phyloP scores from a whole-genome alignment of 495 filamentous ascomycete species.

The Hypoxylon trugodes region DNA sequence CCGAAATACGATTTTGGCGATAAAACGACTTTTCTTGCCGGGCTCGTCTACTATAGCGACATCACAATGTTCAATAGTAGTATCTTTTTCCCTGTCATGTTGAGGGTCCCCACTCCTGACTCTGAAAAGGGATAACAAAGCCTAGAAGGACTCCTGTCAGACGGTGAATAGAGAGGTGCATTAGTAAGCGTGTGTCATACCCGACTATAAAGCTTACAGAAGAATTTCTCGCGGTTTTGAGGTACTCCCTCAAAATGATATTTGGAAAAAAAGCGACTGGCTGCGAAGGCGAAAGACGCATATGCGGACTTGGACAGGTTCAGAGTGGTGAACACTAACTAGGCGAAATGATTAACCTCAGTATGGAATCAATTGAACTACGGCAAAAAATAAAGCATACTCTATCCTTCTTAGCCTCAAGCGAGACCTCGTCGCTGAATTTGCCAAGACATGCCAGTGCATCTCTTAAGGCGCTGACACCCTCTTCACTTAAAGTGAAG shows the following conservation, averaged over 20 bases:
- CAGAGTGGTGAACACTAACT: constrained; percentile 84
- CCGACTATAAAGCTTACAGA: constrained; percentile 56
- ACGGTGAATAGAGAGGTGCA: neutral
- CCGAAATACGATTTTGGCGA: constrained; percentile 83
- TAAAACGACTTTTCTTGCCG: constrained; percentile 79
- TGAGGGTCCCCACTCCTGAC: constrained; percentile 48
- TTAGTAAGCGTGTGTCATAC: constrained; percentile 38
- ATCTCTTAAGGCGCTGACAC: constrained; percentile 79
- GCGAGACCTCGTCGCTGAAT: constrained; percentile 87
- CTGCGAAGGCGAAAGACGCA: constrained; percentile 78
- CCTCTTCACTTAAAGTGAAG: constrained; percentile 80
- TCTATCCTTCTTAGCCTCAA: constrained; percentile 81
- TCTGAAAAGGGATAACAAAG: constrained; percentile 56
- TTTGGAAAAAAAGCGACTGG: constrained; percentile 78
- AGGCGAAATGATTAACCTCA: constrained; percentile 1
- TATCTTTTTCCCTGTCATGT: constrained; percentile 70
- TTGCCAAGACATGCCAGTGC: constrained; percentile 85
- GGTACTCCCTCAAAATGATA: constrained; percentile 69
- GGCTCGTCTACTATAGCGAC: constrained; percentile 79
- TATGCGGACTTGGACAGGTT: constrained; percentile 96
- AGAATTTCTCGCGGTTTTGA: constrained; percentile 58
- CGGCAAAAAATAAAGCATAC: constrained; percentile 54
- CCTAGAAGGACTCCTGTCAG: constrained; percentile 42
- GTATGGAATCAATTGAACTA: neutral
- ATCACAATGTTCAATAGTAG: constrained; percentile 86